These are phyloP conservation scores for Aspergillus pseudotamarii DNA, from an alignment of 2,329 filamentous ascomycete genomes.

Conservation along the genomic window DNA sequence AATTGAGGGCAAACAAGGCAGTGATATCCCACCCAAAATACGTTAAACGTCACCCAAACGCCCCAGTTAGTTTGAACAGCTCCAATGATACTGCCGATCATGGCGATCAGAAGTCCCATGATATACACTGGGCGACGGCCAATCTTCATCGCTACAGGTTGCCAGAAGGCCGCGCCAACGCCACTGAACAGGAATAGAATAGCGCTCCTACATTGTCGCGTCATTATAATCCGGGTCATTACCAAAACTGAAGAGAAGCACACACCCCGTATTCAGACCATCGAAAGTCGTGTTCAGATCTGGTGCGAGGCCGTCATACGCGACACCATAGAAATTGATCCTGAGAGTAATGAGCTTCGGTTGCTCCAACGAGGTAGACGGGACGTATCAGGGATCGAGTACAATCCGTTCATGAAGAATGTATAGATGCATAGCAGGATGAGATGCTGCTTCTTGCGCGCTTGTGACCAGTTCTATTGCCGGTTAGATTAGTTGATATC, in stretches of 20 bases:
- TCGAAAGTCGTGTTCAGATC: neutral
- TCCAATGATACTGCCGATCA: neutral
- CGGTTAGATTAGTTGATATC: neutral
- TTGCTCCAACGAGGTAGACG: neutral
- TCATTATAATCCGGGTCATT: neutral
- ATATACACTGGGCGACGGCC: slow-evolving; percentile 4
- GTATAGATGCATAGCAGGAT: neutral
- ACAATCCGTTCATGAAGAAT: neutral
- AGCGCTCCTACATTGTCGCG: neutral
- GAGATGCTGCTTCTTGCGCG: neutral
- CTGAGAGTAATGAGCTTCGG: neutral
- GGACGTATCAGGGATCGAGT: neutral
- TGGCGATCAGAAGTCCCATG: neutral
- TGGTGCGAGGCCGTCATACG: neutral
- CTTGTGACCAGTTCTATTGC: neutral
- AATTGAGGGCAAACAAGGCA: neutral
- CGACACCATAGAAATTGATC: neutral
- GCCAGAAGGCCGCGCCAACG: slow-evolving; percentile 1
- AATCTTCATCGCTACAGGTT: slow-evolving; percentile 2
- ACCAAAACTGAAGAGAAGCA: neutral
- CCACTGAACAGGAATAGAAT: slow-evolving; percentile 1
- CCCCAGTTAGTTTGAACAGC: neutral
- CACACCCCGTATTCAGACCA: neutral
- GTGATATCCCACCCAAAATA: neutral
- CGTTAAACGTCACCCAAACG: neutral